Percentiles rank a stretch among this genome's conserved stretches.
Evolutionary conservation across 2,329 filamentous ascomycete species (phyloP).

Genomic region (Alternaria sp.): DNA sequence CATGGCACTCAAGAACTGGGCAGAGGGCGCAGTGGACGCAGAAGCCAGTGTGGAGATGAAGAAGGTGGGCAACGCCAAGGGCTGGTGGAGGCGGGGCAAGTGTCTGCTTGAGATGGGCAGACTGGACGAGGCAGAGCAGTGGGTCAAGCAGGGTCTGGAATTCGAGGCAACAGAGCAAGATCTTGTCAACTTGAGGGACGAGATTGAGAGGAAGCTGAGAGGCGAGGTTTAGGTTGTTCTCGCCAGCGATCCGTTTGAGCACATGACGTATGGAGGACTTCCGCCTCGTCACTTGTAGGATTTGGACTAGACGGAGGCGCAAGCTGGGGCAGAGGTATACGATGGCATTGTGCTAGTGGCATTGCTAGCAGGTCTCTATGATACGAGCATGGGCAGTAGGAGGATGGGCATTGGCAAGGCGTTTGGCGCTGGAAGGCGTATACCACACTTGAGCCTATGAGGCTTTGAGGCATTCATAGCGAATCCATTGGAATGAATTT

Average conservation of each 20-base stretch:
- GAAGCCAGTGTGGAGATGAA: slow-evolving; percentile 88
- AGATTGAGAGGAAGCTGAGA: slow-evolving; percentile 55
- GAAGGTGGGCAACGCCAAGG: slow-evolving; percentile 86
- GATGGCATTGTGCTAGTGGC: background rate
- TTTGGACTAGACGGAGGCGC: background rate
- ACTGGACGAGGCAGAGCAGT: slow-evolving; percentile 79
- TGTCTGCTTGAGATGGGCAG: slow-evolving; percentile 91
- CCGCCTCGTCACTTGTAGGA: background rate
- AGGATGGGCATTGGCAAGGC: background rate
- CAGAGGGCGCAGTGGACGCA: slow-evolving; percentile 85
- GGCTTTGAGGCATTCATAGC: background rate
- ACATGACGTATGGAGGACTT: background rate
- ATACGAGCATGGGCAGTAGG: background rate
- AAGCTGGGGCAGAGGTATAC: background rate
- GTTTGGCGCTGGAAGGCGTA: background rate
- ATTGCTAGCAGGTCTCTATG: background rate
- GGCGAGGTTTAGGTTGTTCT: slow-evolving; percentile 1
- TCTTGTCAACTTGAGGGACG: slow-evolving; percentile 43
- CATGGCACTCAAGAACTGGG: slow-evolving; percentile 82
- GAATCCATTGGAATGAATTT: background rate
- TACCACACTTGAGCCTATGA: background rate
- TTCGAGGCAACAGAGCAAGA: slow-evolving; percentile 70
- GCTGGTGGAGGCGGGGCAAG: slow-evolving; percentile 87
- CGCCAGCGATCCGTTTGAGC: background rate
- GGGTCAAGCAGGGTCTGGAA: slow-evolving; percentile 79